phyloP scores from a whole-genome alignment of 2,329 filamentous ascomycete genomes.

The Aspergillus fumigatus region DNA sequence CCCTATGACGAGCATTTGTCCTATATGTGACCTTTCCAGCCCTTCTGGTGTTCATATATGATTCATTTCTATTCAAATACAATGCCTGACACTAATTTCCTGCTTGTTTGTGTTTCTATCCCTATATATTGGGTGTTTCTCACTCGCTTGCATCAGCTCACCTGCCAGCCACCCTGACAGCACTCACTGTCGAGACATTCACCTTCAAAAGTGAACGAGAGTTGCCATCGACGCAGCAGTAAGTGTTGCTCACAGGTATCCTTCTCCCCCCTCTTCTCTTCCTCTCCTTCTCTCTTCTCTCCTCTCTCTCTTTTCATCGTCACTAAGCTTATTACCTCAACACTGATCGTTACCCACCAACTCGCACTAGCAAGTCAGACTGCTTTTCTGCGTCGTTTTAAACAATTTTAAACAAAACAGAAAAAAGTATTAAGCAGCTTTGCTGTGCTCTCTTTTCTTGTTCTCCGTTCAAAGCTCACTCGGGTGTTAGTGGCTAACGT shows the following conservation, averaged over 20 bases:
- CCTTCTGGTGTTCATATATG: neutral
- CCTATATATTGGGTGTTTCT: neutral
- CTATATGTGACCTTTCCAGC: neutral
- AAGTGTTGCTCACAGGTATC: neutral
- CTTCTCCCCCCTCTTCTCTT: constrained; percentile 1
- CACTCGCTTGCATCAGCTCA: neutral
- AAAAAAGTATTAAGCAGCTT: neutral
- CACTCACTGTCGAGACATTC: neutral
- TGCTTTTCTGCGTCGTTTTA: neutral
- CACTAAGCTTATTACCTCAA: neutral
- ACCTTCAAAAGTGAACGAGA: neutral
- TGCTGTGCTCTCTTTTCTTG: too few relatives aligned
- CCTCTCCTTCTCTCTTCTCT: constrained; percentile 2
- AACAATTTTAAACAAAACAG: too few relatives aligned
- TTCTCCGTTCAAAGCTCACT: neutral
- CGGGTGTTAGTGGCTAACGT: neutral
- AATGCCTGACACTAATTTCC: neutral
- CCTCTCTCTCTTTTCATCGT: neutral
- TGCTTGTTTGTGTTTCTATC: neutral
- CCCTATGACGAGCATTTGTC: neutral
- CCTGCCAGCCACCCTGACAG: neutral
- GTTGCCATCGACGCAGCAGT: neutral
- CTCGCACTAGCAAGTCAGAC: neutral
- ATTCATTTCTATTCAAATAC: neutral
- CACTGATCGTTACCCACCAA: constrained; percentile 2